Percentiles rank a stretch among this genome's conserved stretches.
These are phyloP conservation scores for Biancaea sappan DNA, from an alignment of 306 rosid genomes.

Conservation along the genomic window DNA sequence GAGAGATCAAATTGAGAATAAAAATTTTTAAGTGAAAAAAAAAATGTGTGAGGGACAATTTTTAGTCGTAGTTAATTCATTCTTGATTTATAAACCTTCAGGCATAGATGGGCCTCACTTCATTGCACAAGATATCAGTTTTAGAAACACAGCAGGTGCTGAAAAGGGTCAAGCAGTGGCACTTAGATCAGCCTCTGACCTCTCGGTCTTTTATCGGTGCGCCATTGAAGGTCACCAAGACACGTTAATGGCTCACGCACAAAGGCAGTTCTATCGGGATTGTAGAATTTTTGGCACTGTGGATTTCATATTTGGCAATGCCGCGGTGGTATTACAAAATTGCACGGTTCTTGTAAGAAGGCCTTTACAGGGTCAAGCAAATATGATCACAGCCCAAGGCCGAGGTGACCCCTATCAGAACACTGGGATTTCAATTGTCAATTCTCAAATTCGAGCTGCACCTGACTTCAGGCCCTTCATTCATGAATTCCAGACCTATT, in stretches of 20 bases:
- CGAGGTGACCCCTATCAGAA: slow-evolving; percentile 47
- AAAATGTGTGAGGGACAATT: no score
- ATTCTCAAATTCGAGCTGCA: slow-evolving; percentile 64
- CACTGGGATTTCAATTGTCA: slow-evolving; percentile 67
- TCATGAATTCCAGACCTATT: slow-evolving; percentile 41
- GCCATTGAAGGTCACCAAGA: slow-evolving; percentile 81
- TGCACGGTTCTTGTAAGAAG: slow-evolving; percentile 57
- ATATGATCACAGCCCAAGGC: slow-evolving; percentile 76
- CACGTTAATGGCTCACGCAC: slow-evolving; percentile 50
- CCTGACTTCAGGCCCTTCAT: slow-evolving; percentile 56
- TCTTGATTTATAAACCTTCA: slow-evolving; percentile 14
- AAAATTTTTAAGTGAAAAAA: no score
- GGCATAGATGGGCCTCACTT: slow-evolving; percentile 75
- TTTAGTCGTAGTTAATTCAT: background rate
- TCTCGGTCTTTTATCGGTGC: slow-evolving; percentile 74
- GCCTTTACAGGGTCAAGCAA: slow-evolving; percentile 75
- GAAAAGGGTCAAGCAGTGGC: slow-evolving; percentile 87
- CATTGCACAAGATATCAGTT: slow-evolving; percentile 72
- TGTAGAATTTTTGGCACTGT: slow-evolving; percentile 77
- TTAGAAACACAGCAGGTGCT: slow-evolving; percentile 74
- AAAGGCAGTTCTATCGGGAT: slow-evolving; percentile 61
- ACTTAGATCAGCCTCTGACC: slow-evolving; percentile 78
- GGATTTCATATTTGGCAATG: slow-evolving; percentile 89
- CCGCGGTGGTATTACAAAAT: slow-evolving; percentile 73
- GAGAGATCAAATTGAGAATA: no score